phyloP scores from a whole-genome alignment of 176 grass and related monocot species.

The Lolium rigidum region DNA sequence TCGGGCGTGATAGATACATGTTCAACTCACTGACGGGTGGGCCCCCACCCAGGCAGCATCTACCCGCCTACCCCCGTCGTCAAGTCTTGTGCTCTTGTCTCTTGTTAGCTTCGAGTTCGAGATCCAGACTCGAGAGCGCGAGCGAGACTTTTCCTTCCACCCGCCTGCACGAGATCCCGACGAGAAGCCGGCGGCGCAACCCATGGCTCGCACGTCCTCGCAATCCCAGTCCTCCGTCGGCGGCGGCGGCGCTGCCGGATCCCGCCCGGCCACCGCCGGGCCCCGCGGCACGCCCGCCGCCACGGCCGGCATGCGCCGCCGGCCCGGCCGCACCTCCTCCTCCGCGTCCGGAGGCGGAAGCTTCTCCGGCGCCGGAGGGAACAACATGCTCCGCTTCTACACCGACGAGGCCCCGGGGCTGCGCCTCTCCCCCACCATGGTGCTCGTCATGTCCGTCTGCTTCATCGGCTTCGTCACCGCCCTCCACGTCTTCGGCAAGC shows the following conservation, averaged over 20 bases:
- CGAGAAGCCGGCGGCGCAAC: constrained; percentile 4
- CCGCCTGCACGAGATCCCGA: constrained; percentile 16
- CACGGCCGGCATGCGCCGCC: constrained; percentile 66
- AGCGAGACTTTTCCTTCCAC: constrained; percentile 11
- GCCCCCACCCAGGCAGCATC: not conserved
- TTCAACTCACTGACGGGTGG: not conserved
- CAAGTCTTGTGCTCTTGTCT: constrained; percentile 8
- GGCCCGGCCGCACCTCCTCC: constrained; percentile 35
- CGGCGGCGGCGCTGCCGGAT: constrained; percentile 32
- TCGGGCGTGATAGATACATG: not conserved
- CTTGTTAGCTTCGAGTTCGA: not conserved
- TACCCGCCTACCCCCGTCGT: not conserved
- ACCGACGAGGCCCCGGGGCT: constrained; percentile 79
- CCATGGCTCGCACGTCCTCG: constrained; percentile 72
- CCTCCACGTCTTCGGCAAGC: constrained; percentile 82
- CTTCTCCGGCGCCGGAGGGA: constrained; percentile 54
- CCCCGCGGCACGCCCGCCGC: constrained; percentile 74
- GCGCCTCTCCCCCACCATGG: constrained; percentile 74
- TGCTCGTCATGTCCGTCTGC: constrained; percentile 68
- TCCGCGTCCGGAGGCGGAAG: constrained; percentile 22
- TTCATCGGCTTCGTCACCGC: constrained; percentile 77
- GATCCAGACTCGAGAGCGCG: constrained; percentile 34
- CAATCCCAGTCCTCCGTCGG: constrained; percentile 78
- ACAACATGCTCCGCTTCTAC: constrained; percentile 94
- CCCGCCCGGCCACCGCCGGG: constrained; percentile 59